Evolutionary conservation across 2,329 filamentous ascomycete genomes (phyloP), one percentile per base, ranked within the genome.

Genomic region (Nemania sp.): DNA sequence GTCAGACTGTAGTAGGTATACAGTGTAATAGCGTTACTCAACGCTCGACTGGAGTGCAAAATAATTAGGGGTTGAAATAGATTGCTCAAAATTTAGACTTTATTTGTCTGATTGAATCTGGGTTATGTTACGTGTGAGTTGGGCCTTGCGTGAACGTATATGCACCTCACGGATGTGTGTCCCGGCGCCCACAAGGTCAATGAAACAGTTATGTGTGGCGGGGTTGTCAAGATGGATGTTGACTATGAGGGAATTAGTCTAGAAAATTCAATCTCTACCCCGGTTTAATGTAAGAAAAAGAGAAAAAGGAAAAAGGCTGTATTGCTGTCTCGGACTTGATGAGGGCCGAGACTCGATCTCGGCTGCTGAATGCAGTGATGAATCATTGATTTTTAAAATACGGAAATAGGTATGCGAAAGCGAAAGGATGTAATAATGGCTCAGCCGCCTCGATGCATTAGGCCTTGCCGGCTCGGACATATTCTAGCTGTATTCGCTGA

Each of bases 361-460:
- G 46, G 21, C 17, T 39, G 5, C n/a, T n/a, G n/a, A n/a, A 39
- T 42, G 37, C 7, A 40, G 35, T 64, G 60, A 67, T 67, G 65
- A 67, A 62, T 67, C 65, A 67, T 67, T 32, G 50, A 60, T 32
- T 12, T 15, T 42, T 40, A 39, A 43, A 12, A n/a, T 13, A 39
- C 15, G 11, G 11, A 13, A 39, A 12, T 39, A 35, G 7, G 34
- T 35, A 39, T n/a, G n/a, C n/a, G n/a, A n/a, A n/a, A n/a, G n/a
- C n/a, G n/a, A n/a, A n/a, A n/a, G n/a, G n/a, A n/a, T n/a, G n/a
- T n/a, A n/a, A n/a, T n/a, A n/a, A n/a, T n/a, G n/a, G n/a, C n/a
- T n/a, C n/a, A n/a, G n/a, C n/a, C n/a, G n/a, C n/a, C n/a, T 29
- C 25, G 25, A 7, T 29, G 25, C 25, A 29, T 29, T 29, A 29